Percentiles rank a stretch among this genome's conserved stretches.
phyloP scores from a whole-genome alignment of 2,329 filamentous ascomycete species.

The Penicillium sp. region DNA sequence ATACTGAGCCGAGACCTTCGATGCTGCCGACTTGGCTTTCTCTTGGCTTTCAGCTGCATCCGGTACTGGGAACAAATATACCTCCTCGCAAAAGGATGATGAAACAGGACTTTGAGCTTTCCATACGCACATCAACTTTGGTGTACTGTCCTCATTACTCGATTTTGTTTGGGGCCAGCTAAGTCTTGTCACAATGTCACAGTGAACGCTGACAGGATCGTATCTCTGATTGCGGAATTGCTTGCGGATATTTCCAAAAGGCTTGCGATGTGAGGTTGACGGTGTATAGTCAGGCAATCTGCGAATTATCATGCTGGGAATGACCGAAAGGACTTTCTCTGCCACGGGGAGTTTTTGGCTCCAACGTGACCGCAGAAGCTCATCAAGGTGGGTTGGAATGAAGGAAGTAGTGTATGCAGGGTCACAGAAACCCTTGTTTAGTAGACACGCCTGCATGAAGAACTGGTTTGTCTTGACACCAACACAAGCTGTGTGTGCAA shows the following conservation, averaged over 20 bases:
- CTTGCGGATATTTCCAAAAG: constrained; percentile 30
- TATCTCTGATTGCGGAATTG: constrained; percentile 41
- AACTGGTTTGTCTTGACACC: constrained; percentile 58
- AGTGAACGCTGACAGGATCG: constrained; percentile 40
- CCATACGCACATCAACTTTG: constrained; percentile 25
- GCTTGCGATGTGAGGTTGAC: constrained; percentile 4
- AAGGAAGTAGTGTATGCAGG: constrained; percentile 41
- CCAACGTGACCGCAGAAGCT: constrained; percentile 28
- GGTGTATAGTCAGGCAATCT: constrained; percentile 9
- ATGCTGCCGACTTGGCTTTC: constrained; percentile 15
- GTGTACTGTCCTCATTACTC: neutral
- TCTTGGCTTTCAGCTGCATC: neutral
- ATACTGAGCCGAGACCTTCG: constrained; percentile 27
- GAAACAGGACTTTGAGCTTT: neutral
- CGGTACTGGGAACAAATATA: constrained; percentile 11
- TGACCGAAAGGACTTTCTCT: constrained; percentile 18
- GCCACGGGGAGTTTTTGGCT: neutral
- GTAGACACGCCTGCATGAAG: constrained; percentile 34
- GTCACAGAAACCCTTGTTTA: constrained; percentile 51
- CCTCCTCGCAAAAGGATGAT: neutral
- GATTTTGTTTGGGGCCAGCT: constrained; percentile 9
- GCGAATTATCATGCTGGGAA: constrained; percentile 23
- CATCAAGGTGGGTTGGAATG: constrained; percentile 31
- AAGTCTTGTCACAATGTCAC: constrained; percentile 29
- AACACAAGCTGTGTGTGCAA: constrained; percentile 62